Evolutionary conservation across 495 filamentous ascomycete species (phyloP).

Genomic region (Jackrogersella minutella): DNA sequence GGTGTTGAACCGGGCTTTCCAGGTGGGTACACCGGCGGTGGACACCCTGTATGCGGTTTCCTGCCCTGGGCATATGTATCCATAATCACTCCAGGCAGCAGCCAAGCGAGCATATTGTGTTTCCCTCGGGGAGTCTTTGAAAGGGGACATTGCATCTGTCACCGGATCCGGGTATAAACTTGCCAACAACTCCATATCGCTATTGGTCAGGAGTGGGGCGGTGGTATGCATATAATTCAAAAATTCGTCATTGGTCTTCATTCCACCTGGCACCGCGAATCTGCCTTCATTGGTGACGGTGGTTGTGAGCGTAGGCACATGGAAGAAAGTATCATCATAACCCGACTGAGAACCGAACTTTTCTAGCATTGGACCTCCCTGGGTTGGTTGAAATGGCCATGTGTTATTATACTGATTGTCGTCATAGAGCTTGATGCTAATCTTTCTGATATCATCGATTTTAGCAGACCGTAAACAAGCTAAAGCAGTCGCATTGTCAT

Average conservation of each 20-base stretch:
- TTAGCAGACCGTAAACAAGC: constrained; percentile 59
- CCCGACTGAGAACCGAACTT: constrained; percentile 60
- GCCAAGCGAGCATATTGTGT: constrained; percentile 64
- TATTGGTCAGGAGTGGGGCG: constrained; percentile 56
- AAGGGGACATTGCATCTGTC: constrained; percentile 31
- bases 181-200: constrained; percentile 61
- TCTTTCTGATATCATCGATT: constrained; percentile 55
- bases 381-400: constrained; percentile 73
- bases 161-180: constrained; percentile 65
- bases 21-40: constrained; percentile 41
- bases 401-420: constrained; percentile 60
- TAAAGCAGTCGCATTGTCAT: constrained; percentile 56
- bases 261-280: constrained; percentile 59
- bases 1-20: constrained; percentile 51
- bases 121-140: constrained; percentile 49
- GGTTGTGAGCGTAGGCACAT: constrained; percentile 68
- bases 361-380: constrained; percentile 60
- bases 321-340: constrained; percentile 58
- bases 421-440: constrained; percentile 64
- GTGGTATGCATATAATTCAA: constrained; percentile 62
- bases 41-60: constrained; percentile 65
- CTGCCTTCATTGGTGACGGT: constrained; percentile 70
- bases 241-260: constrained; percentile 59
- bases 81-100: constrained; percentile 70
- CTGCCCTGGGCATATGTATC: constrained; percentile 68